phyloP scores from a whole-genome alignment of 352 stramenopile genomes.

The Phytophthora citricola region DNA sequence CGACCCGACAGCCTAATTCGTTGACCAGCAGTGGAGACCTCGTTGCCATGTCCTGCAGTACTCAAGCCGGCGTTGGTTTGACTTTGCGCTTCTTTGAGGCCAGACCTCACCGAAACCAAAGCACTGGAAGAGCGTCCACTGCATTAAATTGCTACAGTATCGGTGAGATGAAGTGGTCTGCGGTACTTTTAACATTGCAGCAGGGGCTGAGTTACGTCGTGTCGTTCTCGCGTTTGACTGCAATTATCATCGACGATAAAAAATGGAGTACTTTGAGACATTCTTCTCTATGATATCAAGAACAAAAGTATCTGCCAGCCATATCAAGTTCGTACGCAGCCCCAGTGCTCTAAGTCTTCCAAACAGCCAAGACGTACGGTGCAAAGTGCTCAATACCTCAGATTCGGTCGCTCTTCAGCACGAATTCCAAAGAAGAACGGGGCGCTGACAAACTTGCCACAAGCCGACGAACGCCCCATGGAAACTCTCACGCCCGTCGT shows the following conservation, averaged over 20 bases:
- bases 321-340: neutral
- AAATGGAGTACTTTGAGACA: too few species aligned
- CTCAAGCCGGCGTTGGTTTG: neutral
- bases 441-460: constrained; percentile 15
- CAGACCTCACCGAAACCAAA: constrained; percentile 6
- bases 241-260: too few species aligned
- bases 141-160: neutral
- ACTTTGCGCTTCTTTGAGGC: neutral
- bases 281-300: neutral
- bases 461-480: constrained; percentile 7
- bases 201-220: neutral
- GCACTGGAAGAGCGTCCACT: neutral
- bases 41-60: constrained; percentile 3
- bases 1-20: neutral
- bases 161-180: constrained; percentile 1
- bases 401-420: constrained; percentile 17
- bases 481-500: constrained; percentile 20
- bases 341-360: neutral
- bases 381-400: constrained; percentile 1
- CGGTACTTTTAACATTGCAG: constrained; percentile 2
- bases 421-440: constrained; percentile 29
- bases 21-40: neutral
- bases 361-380: constrained; percentile 8
- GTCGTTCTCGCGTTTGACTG: neutral
- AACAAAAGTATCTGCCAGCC: neutral